phyloP scores from a whole-genome alignment of 768 basidiomycete genomes.

The Hygrophorus pudorinus region DNA sequence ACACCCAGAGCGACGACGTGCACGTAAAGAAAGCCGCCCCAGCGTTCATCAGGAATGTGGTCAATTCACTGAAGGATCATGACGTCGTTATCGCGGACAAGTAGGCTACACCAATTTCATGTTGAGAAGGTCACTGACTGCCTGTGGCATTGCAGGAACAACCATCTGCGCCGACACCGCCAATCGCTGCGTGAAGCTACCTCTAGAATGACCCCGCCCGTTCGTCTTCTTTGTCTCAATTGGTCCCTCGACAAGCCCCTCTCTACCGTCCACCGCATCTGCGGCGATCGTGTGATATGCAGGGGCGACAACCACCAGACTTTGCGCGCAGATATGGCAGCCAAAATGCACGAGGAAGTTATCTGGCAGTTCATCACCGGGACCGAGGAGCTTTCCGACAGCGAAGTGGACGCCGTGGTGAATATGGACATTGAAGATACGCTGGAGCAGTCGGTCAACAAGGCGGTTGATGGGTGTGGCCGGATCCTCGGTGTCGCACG shows the following conservation, averaged over 20 bases:
- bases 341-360: conserved; percentile 62
- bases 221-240: conserved; percentile 72
- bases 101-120: conserved; percentile 32
- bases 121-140: not conserved
- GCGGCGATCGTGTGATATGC: conserved; percentile 57
- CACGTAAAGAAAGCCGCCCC: conserved; percentile 63
- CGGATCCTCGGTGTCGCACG: conserved; percentile 39
- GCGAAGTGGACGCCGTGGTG: conserved; percentile 59
- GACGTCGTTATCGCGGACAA: conserved; percentile 91
- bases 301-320: conserved; percentile 86
- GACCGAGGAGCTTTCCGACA: conserved; percentile 48
- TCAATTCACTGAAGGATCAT: conserved; percentile 43
- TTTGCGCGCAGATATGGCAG: conserved; percentile 45
- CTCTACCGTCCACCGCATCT: conserved; percentile 62
- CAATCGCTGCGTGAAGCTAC: conserved; percentile 50
- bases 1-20: conserved; percentile 92
- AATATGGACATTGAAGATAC: conserved; percentile 54
- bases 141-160: conserved; percentile 45
- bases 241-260: conserved; percentile 55
- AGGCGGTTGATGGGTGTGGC: conserved; percentile 51
- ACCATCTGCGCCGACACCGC: conserved; percentile 81
- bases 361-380: conserved; percentile 70
- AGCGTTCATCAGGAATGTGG: conserved; percentile 64
- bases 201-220: conserved; percentile 33
- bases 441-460: conserved; percentile 42